Evolutionary conservation across 139 green algal genomes (phyloP).

Genomic region (Coelastrella sp.): DNA sequence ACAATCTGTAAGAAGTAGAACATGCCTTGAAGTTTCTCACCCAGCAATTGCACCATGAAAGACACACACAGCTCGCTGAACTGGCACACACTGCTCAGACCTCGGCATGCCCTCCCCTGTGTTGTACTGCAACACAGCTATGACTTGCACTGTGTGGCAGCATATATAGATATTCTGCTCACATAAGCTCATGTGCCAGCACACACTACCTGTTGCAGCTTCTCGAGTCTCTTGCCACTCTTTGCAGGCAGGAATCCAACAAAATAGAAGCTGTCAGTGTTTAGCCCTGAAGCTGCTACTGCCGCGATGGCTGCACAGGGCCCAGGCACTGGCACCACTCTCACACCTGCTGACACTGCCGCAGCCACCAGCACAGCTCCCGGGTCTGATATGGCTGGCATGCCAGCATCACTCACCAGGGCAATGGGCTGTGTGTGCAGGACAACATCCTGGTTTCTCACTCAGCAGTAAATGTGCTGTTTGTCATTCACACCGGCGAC

Average conservation of each 20-base stretch:
- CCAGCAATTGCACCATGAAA: too few relatives aligned
- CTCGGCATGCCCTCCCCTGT: too few relatives aligned
- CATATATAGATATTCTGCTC: too few relatives aligned
- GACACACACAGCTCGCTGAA: too few relatives aligned
- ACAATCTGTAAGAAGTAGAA: slow-evolving; percentile 28
- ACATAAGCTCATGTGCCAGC: not conserved
- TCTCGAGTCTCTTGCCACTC: slow-evolving; percentile 42
- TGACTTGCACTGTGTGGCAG: too few relatives aligned
- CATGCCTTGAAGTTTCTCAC: too few relatives aligned
- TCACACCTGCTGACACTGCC: slow-evolving; percentile 56
- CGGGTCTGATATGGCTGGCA: slow-evolving; percentile 90
- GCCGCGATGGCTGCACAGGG: slow-evolving; percentile 82
- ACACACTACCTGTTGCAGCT: slow-evolving; percentile 30
- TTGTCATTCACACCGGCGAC: too few relatives aligned
- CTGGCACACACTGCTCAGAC: too few relatives aligned
- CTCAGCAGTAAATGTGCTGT: too few relatives aligned
- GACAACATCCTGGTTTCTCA: not conserved
- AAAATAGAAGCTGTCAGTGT: slow-evolving; percentile 78
- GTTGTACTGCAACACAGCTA: too few relatives aligned
- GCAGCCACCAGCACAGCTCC: slow-evolving; percentile 73
- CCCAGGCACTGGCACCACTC: slow-evolving; percentile 85
- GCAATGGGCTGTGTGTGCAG: slow-evolving; percentile 69
- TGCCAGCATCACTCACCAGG: slow-evolving; percentile 92
- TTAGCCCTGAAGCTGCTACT: slow-evolving; percentile 83
- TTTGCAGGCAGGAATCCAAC: slow-evolving; percentile 90